Percentiles rank a stretch among this genome's conserved stretches.
phyloP scores from a whole-genome alignment of 176 grass and related monocot genomes.

The Alloteropsis semialata region DNA sequence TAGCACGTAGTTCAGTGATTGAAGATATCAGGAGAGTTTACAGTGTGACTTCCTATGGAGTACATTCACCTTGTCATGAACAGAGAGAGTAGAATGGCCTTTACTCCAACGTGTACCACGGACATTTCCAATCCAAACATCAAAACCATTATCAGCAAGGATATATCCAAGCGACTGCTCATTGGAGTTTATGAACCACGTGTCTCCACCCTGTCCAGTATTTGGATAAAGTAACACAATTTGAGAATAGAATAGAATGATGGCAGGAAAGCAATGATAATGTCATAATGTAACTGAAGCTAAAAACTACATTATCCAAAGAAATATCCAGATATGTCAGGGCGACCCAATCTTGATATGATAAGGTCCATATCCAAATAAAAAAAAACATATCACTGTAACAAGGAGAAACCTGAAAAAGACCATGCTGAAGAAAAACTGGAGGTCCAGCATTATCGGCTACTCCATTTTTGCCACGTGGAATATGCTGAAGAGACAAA shows the following conservation, averaged over 20 bases:
- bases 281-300: neutral
- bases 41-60: neutral
- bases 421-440: conserved; percentile 93
- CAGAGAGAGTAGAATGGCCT: conserved; percentile 63
- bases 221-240: conserved; percentile 13
- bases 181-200: conserved; percentile 83
- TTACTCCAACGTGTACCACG: conserved; percentile 82
- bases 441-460: conserved; percentile 46
- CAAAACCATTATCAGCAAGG: conserved; percentile 94
- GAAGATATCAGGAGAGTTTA: neutral
- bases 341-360: neutral
- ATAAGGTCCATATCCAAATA: neutral
- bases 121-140: conserved; percentile 97
- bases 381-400: neutral
- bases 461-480: conserved; percentile 54
- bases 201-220: conserved; percentile 69
- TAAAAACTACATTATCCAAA: conserved; percentile 3
- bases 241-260: conserved; percentile 17
- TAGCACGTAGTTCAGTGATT: neutral
- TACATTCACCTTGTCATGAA: conserved; percentile 81
- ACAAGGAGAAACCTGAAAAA: conserved; percentile 77
- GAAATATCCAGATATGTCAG: conserved; percentile 11
- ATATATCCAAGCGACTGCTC: conserved; percentile 87
- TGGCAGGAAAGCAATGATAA: neutral
- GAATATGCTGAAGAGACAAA: conserved; percentile 81